Evolutionary conservation across 306 rosid genomes (phyloP).

Genomic region (Fagus crenata): DNA sequence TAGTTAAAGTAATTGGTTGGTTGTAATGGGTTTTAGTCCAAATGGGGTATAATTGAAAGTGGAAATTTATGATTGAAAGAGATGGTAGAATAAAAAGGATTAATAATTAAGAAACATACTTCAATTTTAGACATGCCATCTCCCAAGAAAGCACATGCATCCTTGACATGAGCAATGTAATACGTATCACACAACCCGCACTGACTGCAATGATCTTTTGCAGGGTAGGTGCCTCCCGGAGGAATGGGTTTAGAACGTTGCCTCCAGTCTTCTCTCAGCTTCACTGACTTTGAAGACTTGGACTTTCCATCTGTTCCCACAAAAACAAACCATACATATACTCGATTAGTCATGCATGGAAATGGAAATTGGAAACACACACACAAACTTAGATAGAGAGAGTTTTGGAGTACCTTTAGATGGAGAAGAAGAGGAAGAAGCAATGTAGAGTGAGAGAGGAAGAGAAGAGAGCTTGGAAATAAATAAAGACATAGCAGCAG

Average conservation of each 20-base stretch:
- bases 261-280: slow-evolving; percentile 83
- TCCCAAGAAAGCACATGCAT: slow-evolving; percentile 96
- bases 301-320: slow-evolving; percentile 44
- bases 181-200: slow-evolving; percentile 97
- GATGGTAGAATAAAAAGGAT: background rate
- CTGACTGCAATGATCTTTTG: slow-evolving; percentile 91
- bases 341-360: background rate
- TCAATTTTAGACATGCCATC: slow-evolving; percentile 96
- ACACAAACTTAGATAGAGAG: slow-evolving; percentile 12
- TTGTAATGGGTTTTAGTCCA: background rate
- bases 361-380: background rate
- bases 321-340: background rate
- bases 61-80: too few relatives aligned
- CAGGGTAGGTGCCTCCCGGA: slow-evolving; percentile 92
- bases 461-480: slow-evolving; percentile 47
- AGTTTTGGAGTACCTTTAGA: slow-evolving; percentile 44
- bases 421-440: slow-evolving; percentile 54
- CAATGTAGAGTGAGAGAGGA: slow-evolving; percentile 45
- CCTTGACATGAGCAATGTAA: slow-evolving; percentile 93
- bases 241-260: slow-evolving; percentile 78
- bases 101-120: slow-evolving; percentile 40
- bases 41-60: background rate
- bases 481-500: slow-evolving; percentile 51
- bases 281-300: slow-evolving; percentile 39
- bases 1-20: background rate